Evolutionary conservation across 768 basidiomycete genomes (phyloP).

Genomic region (Rhodosporidiobolus odoratus): DNA sequence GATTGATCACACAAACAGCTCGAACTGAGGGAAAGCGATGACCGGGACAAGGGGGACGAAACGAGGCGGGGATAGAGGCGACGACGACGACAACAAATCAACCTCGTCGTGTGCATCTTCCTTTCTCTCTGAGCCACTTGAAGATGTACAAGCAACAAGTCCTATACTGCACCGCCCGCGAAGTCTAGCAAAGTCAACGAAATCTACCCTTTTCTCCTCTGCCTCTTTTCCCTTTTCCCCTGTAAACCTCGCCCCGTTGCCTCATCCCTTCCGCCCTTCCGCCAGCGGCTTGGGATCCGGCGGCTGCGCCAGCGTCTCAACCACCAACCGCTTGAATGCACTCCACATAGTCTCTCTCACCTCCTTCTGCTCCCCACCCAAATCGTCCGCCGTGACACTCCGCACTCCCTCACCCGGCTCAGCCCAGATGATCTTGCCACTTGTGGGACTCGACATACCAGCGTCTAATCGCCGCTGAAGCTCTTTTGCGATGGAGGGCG

Average conservation of each 20-base stretch:
- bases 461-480: conserved; percentile 15
- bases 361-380: conserved; percentile 29
- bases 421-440: too few relatives aligned
- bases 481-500: conserved; percentile 7
- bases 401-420: not conserved
- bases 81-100: not conserved
- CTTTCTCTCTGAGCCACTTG: not conserved
- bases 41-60: not conserved
- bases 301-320: conserved; percentile 10
- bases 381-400: conserved; percentile 21
- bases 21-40: not conserved
- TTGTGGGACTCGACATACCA: not conserved
- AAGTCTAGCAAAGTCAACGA: not conserved
- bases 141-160: not conserved
- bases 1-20: not conserved
- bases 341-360: conserved; percentile 34
- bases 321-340: conserved; percentile 25
- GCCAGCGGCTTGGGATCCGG: conserved; percentile 5
- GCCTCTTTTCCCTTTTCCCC: not conserved
- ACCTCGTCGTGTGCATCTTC: not conserved
- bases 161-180: not conserved
- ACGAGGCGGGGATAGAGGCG: not conserved
- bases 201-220: not conserved
- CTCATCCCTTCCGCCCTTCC: not conserved
- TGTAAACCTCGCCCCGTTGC: not conserved